phyloP scores from a whole-genome alignment of 495 filamentous ascomycete species.

The Chaetomium cochliodes region DNA sequence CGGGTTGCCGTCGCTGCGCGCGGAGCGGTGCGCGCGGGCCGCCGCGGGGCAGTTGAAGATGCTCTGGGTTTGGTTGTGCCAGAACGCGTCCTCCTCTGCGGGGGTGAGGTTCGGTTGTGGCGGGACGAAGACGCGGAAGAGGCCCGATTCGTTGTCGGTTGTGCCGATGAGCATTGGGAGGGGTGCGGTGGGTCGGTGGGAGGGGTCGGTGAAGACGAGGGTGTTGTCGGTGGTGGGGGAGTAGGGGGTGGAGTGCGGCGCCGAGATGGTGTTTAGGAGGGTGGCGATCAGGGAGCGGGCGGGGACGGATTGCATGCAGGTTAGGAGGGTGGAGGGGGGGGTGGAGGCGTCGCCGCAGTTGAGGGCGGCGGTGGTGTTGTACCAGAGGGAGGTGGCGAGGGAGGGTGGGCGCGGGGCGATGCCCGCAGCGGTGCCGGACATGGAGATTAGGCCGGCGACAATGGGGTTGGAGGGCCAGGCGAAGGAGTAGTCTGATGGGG shows the following conservation, averaged over 20 bases:
- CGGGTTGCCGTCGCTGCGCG: conserved; percentile 34
- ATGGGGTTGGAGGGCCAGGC: conserved; percentile 48
- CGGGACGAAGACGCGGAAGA: conserved; percentile 36
- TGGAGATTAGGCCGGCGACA: conserved; percentile 25
- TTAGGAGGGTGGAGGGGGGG: conserved; percentile 23
- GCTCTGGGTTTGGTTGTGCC: neutral
- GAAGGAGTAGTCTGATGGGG: conserved; percentile 40
- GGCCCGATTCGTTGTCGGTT: conserved; percentile 48
- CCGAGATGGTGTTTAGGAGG: conserved; percentile 25
- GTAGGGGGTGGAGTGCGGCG: conserved; percentile 31
- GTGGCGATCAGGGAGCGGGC: conserved; percentile 29
- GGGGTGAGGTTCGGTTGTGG: conserved; percentile 3
- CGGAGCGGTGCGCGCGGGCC: conserved; percentile 36
- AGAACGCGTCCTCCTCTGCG: neutral
- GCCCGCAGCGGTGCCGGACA: conserved; percentile 25
- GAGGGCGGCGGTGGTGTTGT: conserved; percentile 41
- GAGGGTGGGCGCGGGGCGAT: neutral
- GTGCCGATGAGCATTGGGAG: conserved; percentile 48
- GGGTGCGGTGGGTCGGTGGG: conserved; percentile 29
- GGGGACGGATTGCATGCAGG: conserved; percentile 44
- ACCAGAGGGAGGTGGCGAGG: conserved; percentile 32
- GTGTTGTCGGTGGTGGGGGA: conserved; percentile 48
- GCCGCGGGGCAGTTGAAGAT: conserved; percentile 49
- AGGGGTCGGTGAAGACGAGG: conserved; percentile 48
- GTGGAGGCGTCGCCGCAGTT: conserved; percentile 42